Percentiles rank a stretch among this genome's conserved stretches.
Evolutionary conservation across 768 basidiomycete species (phyloP).

Genomic region (Lactarius deliciosus): DNA sequence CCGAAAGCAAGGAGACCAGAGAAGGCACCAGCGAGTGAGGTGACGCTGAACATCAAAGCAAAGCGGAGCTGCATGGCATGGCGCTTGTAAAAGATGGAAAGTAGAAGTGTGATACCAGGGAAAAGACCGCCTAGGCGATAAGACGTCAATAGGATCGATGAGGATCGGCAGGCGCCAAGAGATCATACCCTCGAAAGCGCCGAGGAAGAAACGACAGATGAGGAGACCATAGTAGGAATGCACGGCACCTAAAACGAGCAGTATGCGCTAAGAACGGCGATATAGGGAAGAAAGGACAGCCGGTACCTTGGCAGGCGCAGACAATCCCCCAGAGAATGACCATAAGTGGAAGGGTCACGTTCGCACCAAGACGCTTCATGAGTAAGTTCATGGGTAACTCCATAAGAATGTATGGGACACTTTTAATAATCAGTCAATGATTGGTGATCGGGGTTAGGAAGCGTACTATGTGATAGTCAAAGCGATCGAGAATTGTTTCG

Average conservation of each 20-base stretch:
- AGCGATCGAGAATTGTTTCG: slow-evolving; percentile 33
- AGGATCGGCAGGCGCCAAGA: not conserved
- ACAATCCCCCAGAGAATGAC: slow-evolving; percentile 69
- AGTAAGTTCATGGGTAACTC: slow-evolving; percentile 34
- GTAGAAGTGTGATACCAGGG: slow-evolving; percentile 36
- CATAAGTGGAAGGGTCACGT: slow-evolving; percentile 62
- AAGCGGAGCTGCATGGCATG: slow-evolving; percentile 37
- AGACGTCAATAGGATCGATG: not conserved
- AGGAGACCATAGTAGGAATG: slow-evolving; percentile 53
- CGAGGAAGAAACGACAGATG: slow-evolving; percentile 49
- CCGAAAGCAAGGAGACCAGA: slow-evolving; percentile 64
- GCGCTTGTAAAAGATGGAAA: slow-evolving; percentile 35
- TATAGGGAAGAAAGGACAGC: not conserved
- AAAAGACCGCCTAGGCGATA: slow-evolving; percentile 43
- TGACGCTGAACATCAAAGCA: slow-evolving; percentile 45
- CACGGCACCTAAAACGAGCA: slow-evolving; percentile 41
- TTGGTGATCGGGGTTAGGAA: not conserved
- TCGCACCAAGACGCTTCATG: slow-evolving; percentile 49
- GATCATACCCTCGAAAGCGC: slow-evolving; percentile 54
- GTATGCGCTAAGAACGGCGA: not conserved
- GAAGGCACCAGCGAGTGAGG: slow-evolving; percentile 55
- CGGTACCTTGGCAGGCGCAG: slow-evolving; percentile 56
- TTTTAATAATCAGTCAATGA: slow-evolving; percentile 30
- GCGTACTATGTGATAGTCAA: slow-evolving; percentile 28
- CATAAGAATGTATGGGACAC: slow-evolving; percentile 33